Evolutionary conservation across 148 eudicot species (phyloP), one percentile per base, ranked within the genome.

Genomic region (Nyssa sinensis): DNA sequence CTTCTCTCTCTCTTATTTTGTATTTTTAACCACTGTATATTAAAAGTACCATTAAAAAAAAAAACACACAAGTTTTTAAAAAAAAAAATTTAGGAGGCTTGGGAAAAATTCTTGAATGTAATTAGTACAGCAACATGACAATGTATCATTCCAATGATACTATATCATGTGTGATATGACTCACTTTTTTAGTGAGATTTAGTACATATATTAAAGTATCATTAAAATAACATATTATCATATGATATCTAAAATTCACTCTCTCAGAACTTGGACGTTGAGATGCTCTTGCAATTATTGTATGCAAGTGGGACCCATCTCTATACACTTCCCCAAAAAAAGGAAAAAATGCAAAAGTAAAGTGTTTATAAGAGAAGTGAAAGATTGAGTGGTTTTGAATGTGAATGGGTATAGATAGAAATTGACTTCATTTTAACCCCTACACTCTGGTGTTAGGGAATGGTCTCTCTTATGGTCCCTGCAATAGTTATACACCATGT

Each of bases 401-500:
- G 12, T 49, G 55, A 49, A 49, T 13, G 55, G 11, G 41, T 37
- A 41, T 41, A 41, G 41, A 62, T 49, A 27, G 17, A 51, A 34
- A 32, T 17, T 5, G 23, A 59, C 49, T 21, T 0, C 17, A 17
- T 55, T 75, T 78, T 60, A 83, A 64, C 63, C 63, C 91, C 83
- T 91, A 65, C 98, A 94, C 78, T 94, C 98, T 8, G 98, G 96
- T 8, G 96, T 94, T 12, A 82, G 77, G 11, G 97, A 86, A 69
- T 87, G 97, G 85, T 92, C 93, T 73, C 97, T 86, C 76, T 88
- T 88, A 32, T 27, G 8, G 69, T 94, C 98, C 80, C 65, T 77
- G 72, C 98, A 94, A 64, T 94, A 94, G 72, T 94, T 62, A 70
- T 94, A 94, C 0, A 88, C 84, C 90, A 87, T 33, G 66, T 84